A percentile compares a stretch with the other conserved stretches of the same genome.
Evolutionary conservation across 2,329 filamentous ascomycete genomes (phyloP).

Genomic region (Helminthosporium solani): DNA sequence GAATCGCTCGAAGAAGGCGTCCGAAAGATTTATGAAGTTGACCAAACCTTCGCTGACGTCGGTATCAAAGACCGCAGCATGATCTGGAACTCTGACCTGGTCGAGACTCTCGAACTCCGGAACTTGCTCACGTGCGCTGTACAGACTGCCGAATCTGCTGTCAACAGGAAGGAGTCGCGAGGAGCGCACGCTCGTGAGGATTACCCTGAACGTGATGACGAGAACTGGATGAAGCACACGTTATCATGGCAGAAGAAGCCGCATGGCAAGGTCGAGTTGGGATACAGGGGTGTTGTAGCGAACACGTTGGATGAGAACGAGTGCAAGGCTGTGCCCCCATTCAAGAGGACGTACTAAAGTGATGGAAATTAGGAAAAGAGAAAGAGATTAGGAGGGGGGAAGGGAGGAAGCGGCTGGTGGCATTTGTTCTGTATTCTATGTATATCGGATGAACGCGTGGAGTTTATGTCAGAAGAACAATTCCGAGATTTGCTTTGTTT

Average conservation of each 20-base stretch:
- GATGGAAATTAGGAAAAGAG: background rate
- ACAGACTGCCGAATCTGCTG: conserved; percentile 88
- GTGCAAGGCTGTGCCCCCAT: conserved; percentile 93
- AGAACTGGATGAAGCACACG: conserved; percentile 99
- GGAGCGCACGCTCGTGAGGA: conserved; percentile 97
- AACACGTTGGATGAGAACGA: conserved; percentile 90
- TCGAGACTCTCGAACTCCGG: conserved; percentile 92
- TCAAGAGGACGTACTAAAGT: conserved; percentile 85
- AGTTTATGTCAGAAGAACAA: background rate
- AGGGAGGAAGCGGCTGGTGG: background rate
- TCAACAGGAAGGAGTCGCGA: conserved; percentile 94
- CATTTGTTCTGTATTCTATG: conserved; percentile 17
- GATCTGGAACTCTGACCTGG: conserved; percentile 99
- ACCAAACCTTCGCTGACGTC: conserved; percentile 75
- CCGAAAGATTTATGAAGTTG: conserved; percentile 80
- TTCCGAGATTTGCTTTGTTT: too few species aligned
- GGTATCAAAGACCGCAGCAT: conserved; percentile 98
- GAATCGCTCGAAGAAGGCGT: conserved; percentile 94
- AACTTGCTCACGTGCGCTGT: conserved; percentile 96
- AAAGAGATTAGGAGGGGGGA: background rate
- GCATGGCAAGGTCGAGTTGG: conserved; percentile 81
- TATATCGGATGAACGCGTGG: conserved; percentile 30
- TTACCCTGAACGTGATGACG: conserved; percentile 90
- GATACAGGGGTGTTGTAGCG: conserved; percentile 79
- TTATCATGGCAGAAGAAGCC: conserved; percentile 93